A percentile compares a stretch with the other conserved stretches of the same genome.
Conservation (phyloP, 2,329 filamentous ascomycete species). For the Ophiostoma sp. region DNA sequence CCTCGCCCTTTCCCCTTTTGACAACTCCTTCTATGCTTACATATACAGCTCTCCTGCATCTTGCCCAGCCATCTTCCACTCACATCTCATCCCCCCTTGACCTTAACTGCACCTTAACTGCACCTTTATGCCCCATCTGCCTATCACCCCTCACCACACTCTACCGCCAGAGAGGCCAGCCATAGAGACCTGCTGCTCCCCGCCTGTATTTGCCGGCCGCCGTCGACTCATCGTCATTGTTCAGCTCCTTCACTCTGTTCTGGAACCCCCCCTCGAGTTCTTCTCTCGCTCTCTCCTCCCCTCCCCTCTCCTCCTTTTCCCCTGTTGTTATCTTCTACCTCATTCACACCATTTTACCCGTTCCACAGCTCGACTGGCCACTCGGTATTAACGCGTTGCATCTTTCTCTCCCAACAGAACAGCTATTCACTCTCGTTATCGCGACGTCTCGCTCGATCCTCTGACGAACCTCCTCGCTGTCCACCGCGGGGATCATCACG, state of each 20-base stretch:
- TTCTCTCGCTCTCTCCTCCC: neutral
- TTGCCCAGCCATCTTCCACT: conserved; percentile 18
- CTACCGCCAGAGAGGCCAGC: conserved; percentile 9
- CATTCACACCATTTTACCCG: neutral
- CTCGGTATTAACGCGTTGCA: neutral
- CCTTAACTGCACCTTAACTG: neutral
- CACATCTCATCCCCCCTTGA: conserved; percentile 22
- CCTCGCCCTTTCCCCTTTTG: conserved; percentile 12
- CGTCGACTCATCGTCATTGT: conserved; percentile 1
- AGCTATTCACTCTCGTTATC: conserved; percentile 7
- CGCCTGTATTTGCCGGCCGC: conserved; percentile 7
- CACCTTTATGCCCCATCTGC: neutral
- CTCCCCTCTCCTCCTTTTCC: neutral
- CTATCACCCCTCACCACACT: neutral
- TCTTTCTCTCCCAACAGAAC: neutral
- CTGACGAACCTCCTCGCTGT: conserved; percentile 4
- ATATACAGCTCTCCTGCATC: conserved; percentile 20
- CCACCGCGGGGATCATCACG: neutral
- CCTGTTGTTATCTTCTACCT: neutral
- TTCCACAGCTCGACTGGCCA: neutral
- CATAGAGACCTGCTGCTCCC: neutral
- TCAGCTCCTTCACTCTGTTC: neutral
- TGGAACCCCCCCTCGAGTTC: neutral
- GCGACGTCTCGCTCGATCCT: neutral
- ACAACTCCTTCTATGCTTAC: neutral